phyloP scores from a whole-genome alignment of 2,329 filamentous ascomycete genomes.

The Colletotrichum spinosum region DNA sequence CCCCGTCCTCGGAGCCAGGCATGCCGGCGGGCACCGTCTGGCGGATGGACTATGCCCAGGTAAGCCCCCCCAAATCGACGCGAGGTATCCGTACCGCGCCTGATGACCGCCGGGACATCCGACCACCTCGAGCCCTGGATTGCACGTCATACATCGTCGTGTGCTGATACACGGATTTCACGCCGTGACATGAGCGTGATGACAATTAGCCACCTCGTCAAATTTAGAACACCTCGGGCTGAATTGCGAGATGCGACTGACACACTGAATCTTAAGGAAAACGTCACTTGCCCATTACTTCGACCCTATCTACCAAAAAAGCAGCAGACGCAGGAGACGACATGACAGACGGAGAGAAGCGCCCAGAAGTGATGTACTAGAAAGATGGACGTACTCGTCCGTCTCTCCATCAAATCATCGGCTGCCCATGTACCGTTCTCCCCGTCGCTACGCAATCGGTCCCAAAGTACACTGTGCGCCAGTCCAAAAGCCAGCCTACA shows the following conservation, averaged over 20 bases:
- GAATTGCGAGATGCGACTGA: too few relatives aligned
- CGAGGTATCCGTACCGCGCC: constrained; percentile 8
- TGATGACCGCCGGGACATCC: constrained; percentile 27
- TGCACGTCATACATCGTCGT: neutral
- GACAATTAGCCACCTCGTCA: too few relatives aligned
- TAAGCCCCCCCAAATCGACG: constrained; percentile 1
- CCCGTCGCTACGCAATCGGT: constrained; percentile 12
- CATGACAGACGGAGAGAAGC: constrained; percentile 3
- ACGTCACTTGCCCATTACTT: constrained; percentile 35
- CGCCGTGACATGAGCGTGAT: too few relatives aligned
- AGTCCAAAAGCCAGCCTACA: constrained; percentile 21
- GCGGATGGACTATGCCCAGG: too few relatives aligned
- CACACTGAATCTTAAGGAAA: constrained; percentile 6
- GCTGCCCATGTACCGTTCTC: constrained; percentile 1
- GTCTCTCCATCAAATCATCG: neutral
- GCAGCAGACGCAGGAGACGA: constrained; percentile 22
- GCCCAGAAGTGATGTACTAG: neutral
- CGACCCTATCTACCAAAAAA: constrained; percentile 35
- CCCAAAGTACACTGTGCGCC: constrained; percentile 30
- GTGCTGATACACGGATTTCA: too few relatives aligned
- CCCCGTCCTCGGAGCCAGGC: neutral
- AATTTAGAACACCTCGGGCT: too few relatives aligned
- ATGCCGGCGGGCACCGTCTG: neutral
- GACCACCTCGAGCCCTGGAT: neutral
- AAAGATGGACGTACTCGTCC: neutral